phyloP scores from a whole-genome alignment of 495 filamentous ascomycete genomes.

The Talaromyces wortmannii region DNA sequence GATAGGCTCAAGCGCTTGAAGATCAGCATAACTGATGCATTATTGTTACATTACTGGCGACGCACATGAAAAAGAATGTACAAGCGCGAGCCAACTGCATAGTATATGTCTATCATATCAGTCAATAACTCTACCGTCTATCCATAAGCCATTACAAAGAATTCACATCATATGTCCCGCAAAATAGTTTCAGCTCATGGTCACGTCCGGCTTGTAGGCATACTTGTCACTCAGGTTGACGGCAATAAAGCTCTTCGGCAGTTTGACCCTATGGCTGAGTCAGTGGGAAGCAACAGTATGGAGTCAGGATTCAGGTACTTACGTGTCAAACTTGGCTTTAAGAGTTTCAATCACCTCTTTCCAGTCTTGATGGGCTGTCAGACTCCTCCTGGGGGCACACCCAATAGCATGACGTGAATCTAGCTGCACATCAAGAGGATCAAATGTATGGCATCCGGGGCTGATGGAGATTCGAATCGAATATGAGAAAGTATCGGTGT shows the following conservation, averaged over 20 bases:
- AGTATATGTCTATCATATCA: too few species aligned
- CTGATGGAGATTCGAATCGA: constrained; percentile 93
- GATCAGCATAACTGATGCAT: too few species aligned
- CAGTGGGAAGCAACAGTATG: constrained; percentile 5
- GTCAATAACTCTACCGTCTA: too few species aligned
- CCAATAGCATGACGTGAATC: constrained; percentile 94
- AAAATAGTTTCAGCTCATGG: background rate
- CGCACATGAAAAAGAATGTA: too few species aligned
- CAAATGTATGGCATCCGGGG: constrained; percentile 91
- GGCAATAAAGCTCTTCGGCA: constrained; percentile 88
- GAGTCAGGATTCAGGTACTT: constrained; percentile 27
- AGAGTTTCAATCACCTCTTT: constrained; percentile 91
- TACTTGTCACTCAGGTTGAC: constrained; percentile 78
- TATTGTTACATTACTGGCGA: too few species aligned
- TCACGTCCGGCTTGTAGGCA: constrained; percentile 4
- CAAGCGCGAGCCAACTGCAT: too few species aligned
- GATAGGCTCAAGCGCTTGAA: too few species aligned
- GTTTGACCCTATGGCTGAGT: constrained; percentile 60
- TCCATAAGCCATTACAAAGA: too few species aligned
- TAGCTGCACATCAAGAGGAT: constrained; percentile 90
- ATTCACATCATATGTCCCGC: too few species aligned
- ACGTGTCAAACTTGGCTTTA: constrained; percentile 90
- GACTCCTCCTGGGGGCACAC: constrained; percentile 76
- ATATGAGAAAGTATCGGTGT: constrained; percentile 72
- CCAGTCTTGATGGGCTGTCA: constrained; percentile 93